Conservation (phyloP, 345 rosid species). For the Hevea brasiliensis region DNA sequence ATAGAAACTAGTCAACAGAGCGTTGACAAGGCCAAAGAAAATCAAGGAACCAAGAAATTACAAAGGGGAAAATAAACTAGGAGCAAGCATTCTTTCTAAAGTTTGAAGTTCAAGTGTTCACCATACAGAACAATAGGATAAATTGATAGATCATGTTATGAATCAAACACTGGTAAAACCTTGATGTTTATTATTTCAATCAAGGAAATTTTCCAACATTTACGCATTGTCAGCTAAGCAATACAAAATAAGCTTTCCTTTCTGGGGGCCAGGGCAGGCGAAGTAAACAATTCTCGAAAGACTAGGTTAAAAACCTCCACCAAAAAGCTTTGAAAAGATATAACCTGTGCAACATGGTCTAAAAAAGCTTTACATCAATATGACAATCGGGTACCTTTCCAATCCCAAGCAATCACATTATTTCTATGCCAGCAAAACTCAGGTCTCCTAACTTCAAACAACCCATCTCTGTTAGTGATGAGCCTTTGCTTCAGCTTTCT, state of each 20-base stretch:
- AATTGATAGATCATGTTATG: no score
- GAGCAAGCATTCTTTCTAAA: no score
- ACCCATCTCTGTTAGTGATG: constrained; percentile 37
- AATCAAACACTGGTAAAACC: no score
- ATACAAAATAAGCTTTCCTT: constrained; percentile 1
- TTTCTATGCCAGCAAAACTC: constrained; percentile 32
- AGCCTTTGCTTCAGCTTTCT: constrained; percentile 47
- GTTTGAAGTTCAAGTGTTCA: no score
- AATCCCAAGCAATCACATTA: constrained; percentile 21
- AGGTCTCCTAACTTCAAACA: constrained; percentile 16
- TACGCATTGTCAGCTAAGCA: not conserved
- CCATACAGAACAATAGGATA: no score
- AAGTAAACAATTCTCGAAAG: constrained; percentile 6
- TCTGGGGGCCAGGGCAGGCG: not conserved
- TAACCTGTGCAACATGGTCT: constrained; percentile 13
- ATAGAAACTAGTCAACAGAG: no score
- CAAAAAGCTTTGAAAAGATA: not conserved
- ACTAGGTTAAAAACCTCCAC: not conserved
- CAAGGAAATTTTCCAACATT: constrained; percentile 19
- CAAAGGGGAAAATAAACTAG: no score
- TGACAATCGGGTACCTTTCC: constrained; percentile 11
- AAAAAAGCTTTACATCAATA: constrained; percentile 24
- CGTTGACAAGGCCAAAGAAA: no score
- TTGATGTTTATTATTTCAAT: constrained; percentile 13
- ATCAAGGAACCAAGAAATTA: no score